phyloP scores from a whole-genome alignment of 768 basidiomycete species.

The Russula lepida region DNA sequence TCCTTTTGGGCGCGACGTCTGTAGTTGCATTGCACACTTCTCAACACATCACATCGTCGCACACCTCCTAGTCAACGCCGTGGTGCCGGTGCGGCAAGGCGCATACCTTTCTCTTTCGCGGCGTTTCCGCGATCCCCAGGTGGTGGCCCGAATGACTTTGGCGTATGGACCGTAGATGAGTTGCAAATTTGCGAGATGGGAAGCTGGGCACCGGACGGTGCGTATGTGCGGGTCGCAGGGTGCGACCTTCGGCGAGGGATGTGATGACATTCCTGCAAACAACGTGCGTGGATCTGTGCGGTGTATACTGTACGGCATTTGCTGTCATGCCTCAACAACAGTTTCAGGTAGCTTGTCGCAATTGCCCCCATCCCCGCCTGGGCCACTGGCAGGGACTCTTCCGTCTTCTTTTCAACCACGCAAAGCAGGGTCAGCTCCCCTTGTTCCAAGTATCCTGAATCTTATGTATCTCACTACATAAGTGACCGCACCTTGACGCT shows the following conservation, averaged over 20 bases:
- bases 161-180: constrained; percentile 44
- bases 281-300: too few relatives aligned
- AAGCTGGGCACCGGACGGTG: constrained; percentile 51
- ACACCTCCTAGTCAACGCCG: constrained; percentile 19
- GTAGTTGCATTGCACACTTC: constrained; percentile 32
- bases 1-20: not conserved
- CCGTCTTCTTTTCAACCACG: too few relatives aligned
- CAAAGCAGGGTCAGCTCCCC: too few relatives aligned
- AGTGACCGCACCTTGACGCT: too few relatives aligned
- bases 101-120: constrained; percentile 37
- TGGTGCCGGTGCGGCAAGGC: constrained; percentile 1
- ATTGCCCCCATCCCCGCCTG: too few relatives aligned
- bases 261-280: not conserved
- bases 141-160: constrained; percentile 36
- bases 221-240: constrained; percentile 40
- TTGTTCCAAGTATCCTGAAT: too few relatives aligned
- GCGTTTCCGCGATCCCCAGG: not conserved
- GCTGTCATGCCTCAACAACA: too few relatives aligned
- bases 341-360: too few relatives aligned
- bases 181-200: constrained; percentile 68
- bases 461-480: too few relatives aligned
- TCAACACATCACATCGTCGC: constrained; percentile 32
- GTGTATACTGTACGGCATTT: too few relatives aligned
- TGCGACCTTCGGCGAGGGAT: constrained; percentile 2
- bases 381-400: too few relatives aligned